These are phyloP conservation scores for Diaporthe humulicola DNA, from an alignment of 2,329 filamentous ascomycete species.

Conservation along the genomic window DNA sequence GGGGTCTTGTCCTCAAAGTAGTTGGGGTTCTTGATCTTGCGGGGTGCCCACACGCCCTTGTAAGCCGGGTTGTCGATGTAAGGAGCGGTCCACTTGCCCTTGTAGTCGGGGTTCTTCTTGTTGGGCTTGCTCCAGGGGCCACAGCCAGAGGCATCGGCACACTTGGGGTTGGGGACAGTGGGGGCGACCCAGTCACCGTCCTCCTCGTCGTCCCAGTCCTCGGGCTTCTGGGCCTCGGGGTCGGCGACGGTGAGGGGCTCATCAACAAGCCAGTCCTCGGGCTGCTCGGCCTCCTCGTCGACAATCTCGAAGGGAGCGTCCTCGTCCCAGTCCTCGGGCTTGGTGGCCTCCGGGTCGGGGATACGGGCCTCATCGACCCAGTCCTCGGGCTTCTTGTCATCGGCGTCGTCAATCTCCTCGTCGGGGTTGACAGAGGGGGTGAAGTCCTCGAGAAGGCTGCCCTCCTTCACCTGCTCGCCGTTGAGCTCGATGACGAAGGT, in stretches of 20 bases:
- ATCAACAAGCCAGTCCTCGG: conserved; percentile 95
- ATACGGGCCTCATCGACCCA: conserved; percentile 98
- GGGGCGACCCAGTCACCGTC: conserved; percentile 97
- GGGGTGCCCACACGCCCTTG: conserved; percentile 95
- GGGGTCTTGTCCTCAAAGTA: conserved; percentile 98
- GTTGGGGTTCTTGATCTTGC: conserved; percentile 96
- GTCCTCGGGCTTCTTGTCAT: conserved; percentile 93
- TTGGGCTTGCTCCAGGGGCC: conserved; percentile 92
- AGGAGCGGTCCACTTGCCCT: conserved; percentile 97
- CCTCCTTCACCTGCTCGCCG: conserved; percentile 88
- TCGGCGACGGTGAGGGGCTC: conserved; percentile 88
- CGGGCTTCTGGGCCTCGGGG: conserved; percentile 96
- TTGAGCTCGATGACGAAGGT: conserved; percentile 94
- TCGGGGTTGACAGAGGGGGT: conserved; percentile 91
- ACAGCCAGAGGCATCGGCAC: conserved; percentile 91
- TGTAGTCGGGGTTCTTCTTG: conserved; percentile 96
- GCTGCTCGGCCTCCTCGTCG: conserved; percentile 90
- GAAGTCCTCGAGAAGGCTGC: conserved; percentile 95
- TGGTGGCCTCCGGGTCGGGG: conserved; percentile 89
- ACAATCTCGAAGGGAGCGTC: conserved; percentile 97
- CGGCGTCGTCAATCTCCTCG: conserved; percentile 93
- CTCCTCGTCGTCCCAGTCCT: conserved; percentile 99
- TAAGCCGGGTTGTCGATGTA: conserved; percentile 97
- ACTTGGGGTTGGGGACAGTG: conserved; percentile 95
- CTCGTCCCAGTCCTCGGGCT: conserved; percentile 99